Base-by-base conservation (phyloP, 2,329 filamentous ascomycete species). In the Exophiala phaeomuriformis region DNA sequence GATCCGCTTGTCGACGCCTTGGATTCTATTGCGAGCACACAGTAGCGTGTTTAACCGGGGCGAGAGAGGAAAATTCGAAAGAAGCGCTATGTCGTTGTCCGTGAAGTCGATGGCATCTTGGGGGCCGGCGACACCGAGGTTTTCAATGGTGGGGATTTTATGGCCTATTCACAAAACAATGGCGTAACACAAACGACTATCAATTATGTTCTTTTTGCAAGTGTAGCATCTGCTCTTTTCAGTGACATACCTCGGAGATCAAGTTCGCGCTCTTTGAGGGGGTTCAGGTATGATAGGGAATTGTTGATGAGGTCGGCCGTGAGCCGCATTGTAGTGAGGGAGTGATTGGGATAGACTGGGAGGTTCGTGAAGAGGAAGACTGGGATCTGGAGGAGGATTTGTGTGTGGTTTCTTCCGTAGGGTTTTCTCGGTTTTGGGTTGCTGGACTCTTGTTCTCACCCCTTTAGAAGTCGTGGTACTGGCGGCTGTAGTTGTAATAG, bases 161-260 rank as follows among this genome's bases (percentile, higher is more conserved):
- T 97, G 90, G 77, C 93, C n/a, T n/a, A n/a, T n/a, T n/a, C n/a
- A n/a, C n/a, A n/a, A n/a, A n/a, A n/a, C n/a, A n/a, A n/a, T n/a
- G n/a, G n/a, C n/a, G n/a, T n/a, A n/a, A n/a, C n/a, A n/a, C n/a
- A n/a, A n/a, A n/a, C n/a, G n/a, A n/a, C n/a, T n/a, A n/a, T 94
- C 85, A 93, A 91, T 81, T 82, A 79, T 88, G 86, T 81, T 84
- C 83, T 66, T 40, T 40, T 50, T 49, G 52, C 71, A 76, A 83
- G 83, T 90, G 88, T 88, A 95, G 89, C 83, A 95, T 93, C 90
- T 91, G 88, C 79, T 84, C 89, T 89, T 95, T 89, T 86, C 86
- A 82, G 75, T n/a, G n/a, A 82, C 90, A 83, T 87, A 97, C 93
- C 93, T 95, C 93, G 85, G 67, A 98, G 88, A 79, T 97, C 90